Evolutionary conservation across 2,329 filamentous ascomycete species (phyloP).

Genomic region (Xylariaceae sp.): DNA sequence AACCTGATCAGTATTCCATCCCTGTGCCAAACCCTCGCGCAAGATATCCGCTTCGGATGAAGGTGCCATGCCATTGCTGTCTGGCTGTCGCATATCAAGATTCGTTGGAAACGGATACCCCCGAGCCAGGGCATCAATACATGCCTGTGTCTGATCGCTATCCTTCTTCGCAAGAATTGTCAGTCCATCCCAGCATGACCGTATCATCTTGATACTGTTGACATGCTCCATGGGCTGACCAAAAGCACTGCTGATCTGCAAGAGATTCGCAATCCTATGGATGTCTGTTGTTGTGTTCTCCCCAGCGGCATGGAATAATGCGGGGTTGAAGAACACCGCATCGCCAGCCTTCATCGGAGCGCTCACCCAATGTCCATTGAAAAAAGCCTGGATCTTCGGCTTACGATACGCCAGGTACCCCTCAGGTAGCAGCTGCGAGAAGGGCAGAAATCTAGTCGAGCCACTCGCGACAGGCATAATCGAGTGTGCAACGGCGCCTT

Average conservation of each 20-base stretch:
- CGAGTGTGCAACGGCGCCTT: constrained; percentile 60
- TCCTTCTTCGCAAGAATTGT: constrained; percentile 7
- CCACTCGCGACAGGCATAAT: constrained; percentile 57
- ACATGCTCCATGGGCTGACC: constrained; percentile 62
- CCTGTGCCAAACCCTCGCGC: constrained; percentile 8
- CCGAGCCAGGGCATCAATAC: constrained; percentile 44
- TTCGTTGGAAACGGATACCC: constrained; percentile 59
- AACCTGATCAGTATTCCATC: constrained; percentile 13
- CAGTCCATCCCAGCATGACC: constrained; percentile 42
- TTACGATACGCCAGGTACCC: constrained; percentile 57
- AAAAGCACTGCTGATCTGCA: constrained; percentile 60
- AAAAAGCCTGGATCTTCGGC: constrained; percentile 50
- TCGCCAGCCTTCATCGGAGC: constrained; percentile 53
- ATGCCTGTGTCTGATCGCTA: constrained; percentile 5
- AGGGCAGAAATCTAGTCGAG: constrained; percentile 58
- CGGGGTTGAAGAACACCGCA: constrained; percentile 61
- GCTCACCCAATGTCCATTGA: constrained; percentile 48
- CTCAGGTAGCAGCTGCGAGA: constrained; percentile 52
- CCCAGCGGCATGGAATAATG: constrained; percentile 60
- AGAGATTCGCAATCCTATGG: constrained; percentile 54
- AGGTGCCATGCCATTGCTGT: constrained; percentile 52
- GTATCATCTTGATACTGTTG: constrained; percentile 47
- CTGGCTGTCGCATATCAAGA: constrained; percentile 49
- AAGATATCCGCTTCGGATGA: constrained; percentile 12
- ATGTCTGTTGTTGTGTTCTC: constrained; percentile 47